These are phyloP conservation scores for Fraxinus floribunda DNA, from an alignment of 305 asterid genomes.

Conservation along the genomic window DNA sequence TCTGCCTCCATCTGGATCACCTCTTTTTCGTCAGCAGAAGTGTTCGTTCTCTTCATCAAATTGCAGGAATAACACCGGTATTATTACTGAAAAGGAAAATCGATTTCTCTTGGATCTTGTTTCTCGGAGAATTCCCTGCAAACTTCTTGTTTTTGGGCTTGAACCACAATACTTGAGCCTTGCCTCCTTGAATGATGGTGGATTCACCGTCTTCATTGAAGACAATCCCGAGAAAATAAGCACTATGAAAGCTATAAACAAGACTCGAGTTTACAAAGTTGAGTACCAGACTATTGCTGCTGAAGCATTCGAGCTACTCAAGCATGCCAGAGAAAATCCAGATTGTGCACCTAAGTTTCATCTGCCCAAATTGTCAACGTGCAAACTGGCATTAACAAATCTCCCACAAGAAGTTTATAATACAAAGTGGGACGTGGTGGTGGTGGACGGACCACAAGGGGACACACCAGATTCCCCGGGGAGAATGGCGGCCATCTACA, in stretches of 20 bases:
- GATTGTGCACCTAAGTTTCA: constrained; percentile 30
- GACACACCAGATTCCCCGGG: constrained; percentile 62
- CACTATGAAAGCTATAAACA: constrained; percentile 21
- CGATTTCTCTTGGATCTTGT: constrained; percentile 47
- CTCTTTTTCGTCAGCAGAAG: constrained; percentile 11
- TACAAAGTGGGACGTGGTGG: constrained; percentile 61
- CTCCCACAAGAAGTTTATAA: constrained; percentile 56
- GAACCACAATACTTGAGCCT: constrained; percentile 42
- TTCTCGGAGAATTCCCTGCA: constrained; percentile 57
- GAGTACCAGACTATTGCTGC: constrained; percentile 59
- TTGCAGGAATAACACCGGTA: constrained; percentile 14
- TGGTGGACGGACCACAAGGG: constrained; percentile 84
- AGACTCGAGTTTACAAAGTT: constrained; percentile 40
- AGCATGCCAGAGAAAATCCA: constrained; percentile 52
- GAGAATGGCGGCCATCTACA: constrained; percentile 77
- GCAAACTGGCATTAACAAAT: constrained; percentile 48
- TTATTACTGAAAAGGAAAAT: constrained; percentile 54
- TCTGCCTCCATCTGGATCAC: constrained; percentile 20
- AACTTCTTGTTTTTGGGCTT: constrained; percentile 68
- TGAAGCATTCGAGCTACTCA: constrained; percentile 64
- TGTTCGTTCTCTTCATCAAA: constrained; percentile 10
- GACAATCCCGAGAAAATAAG: constrained; percentile 37
- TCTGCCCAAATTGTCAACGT: constrained; percentile 30
- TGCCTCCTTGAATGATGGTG: constrained; percentile 51
- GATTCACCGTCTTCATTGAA: constrained; percentile 60